Base-by-base conservation (phyloP, 148 eudicot species). In the Vaccinium corymbosum region DNA sequence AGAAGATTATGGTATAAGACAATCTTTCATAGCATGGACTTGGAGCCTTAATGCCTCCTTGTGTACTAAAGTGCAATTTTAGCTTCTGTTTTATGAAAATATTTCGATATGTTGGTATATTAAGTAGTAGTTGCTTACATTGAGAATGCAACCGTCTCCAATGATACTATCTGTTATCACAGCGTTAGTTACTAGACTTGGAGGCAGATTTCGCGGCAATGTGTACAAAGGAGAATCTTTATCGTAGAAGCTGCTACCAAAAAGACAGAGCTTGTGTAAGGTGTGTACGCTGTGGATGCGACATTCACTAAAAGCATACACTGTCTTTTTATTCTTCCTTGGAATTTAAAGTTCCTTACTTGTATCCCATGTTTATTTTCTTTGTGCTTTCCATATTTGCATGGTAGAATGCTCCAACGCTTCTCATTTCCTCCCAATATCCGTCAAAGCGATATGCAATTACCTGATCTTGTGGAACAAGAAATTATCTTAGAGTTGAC, bases 91-190 rank as follows among this genome's bases (percentile, higher is more conserved):
- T 32, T 38, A 11, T 3, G 50, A 57, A 16, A 14, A 55, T 79
- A 57, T 32, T 49, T n/a, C 0, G 51, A 79, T 56, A 19, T 12
- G 10, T 17, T 79, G 70, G 16, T 76, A 50, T 20, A 76, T 57
- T 66, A 66, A 10, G 35, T 7, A 8, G 7, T 32, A 81, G 14
- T 52, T 78, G 29, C 93, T 89, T 92, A 92, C 98, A 85, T 86
- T 85, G 42, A 94, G 90, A 66, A 95, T 86, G 91, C 97, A 95
- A 35, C 97, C 98, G 49, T 90, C 95, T 66, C 94, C 97, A 78
- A 95, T 90, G 84, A 92, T 86, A 80, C 93, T 88, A 78, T 92
- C 93, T 55, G 79, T 91, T 80, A 94, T 94, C 68, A 85, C 70
- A 20, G 97, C 93, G 84, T 90, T 89, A 20, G 87, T 84, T 56